Evolutionary conservation across 176 grass and related monocot species (phyloP).

Genomic region (Bromus sterilis): DNA sequence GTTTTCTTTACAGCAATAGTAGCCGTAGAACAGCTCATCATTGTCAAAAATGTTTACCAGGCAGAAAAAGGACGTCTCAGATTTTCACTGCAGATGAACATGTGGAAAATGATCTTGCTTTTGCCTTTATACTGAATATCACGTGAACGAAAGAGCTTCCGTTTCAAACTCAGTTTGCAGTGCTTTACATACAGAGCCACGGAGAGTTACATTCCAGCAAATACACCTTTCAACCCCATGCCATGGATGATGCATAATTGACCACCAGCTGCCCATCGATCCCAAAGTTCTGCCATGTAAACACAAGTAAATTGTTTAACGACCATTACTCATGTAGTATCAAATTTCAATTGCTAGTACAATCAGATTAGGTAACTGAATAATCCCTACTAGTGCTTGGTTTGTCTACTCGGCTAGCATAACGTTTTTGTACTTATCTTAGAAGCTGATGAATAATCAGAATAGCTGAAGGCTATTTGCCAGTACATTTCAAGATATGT

Average conservation of each 20-base stretch:
- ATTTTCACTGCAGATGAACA: background rate
- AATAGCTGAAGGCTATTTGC: background rate
- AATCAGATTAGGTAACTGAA: background rate
- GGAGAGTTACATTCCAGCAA: background rate
- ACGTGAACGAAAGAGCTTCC: background rate
- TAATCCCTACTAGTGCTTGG: background rate
- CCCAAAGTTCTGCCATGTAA: slow-evolving; percentile 51
- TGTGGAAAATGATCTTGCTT: background rate
- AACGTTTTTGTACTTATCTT: background rate
- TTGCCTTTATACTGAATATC: background rate
- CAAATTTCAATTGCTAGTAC: background rate
- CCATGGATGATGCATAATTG: slow-evolving; percentile 61
- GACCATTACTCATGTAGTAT: background rate
- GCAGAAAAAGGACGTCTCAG: background rate
- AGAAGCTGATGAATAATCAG: background rate
- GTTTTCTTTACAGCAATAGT: background rate
- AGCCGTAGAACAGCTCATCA: background rate
- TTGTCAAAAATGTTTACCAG: background rate
- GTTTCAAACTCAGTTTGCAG: background rate
- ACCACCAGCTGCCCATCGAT: slow-evolving; percentile 63
- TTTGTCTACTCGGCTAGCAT: background rate
- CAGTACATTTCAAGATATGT: background rate
- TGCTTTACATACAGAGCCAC: background rate
- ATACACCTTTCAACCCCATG: slow-evolving; percentile 38
- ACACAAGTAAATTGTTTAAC: background rate